phyloP scores from a whole-genome alignment of 495 filamentous ascomycete genomes.

The Penicillium bovifimosum region DNA sequence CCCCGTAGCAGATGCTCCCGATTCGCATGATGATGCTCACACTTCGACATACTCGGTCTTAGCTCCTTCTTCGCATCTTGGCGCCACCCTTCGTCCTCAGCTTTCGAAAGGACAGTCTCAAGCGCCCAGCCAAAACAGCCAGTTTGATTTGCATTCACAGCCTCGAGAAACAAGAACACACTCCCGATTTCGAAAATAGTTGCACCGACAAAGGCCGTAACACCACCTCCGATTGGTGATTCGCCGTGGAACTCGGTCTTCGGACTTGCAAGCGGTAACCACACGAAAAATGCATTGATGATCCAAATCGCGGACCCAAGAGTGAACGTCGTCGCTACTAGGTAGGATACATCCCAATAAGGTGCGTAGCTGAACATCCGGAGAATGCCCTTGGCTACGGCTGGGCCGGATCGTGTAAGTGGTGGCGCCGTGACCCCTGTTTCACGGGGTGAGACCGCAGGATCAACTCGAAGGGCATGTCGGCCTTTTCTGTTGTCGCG shows the following conservation, averaged over 20 bases:
- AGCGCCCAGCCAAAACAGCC: slow-evolving; percentile 72
- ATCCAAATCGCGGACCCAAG: slow-evolving; percentile 60
- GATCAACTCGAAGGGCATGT: slow-evolving; percentile 50
- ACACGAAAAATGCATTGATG: slow-evolving; percentile 64
- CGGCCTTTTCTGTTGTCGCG: slow-evolving; percentile 70
- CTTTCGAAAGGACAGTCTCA: slow-evolving; percentile 41
- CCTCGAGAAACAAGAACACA: slow-evolving; percentile 61
- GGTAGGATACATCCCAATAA: slow-evolving; percentile 64
- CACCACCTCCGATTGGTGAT: slow-evolving; percentile 47
- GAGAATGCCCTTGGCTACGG: slow-evolving; percentile 38
- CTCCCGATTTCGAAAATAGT: slow-evolving; percentile 64
- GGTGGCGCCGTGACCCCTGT: slow-evolving; percentile 32
- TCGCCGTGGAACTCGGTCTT: slow-evolving; percentile 52
- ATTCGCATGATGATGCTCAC: slow-evolving; percentile 55
- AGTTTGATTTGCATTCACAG: slow-evolving; percentile 58
- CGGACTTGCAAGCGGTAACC: slow-evolving; percentile 53
- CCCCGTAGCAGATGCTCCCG: slow-evolving; percentile 38
- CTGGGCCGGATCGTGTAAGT: slow-evolving; percentile 37
- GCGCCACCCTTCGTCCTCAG: slow-evolving; percentile 7
- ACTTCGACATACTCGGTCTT: slow-evolving; percentile 29
- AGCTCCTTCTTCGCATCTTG: slow-evolving; percentile 8
- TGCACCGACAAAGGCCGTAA: slow-evolving; percentile 64
- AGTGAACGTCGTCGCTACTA: slow-evolving; percentile 61
- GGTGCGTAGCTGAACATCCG: slow-evolving; percentile 56
- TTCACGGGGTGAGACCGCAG: slow-evolving; percentile 16